Conservation (phyloP, 2,329 filamentous ascomycete genomes). For the Aspergillus ochraceoroseus region DNA sequence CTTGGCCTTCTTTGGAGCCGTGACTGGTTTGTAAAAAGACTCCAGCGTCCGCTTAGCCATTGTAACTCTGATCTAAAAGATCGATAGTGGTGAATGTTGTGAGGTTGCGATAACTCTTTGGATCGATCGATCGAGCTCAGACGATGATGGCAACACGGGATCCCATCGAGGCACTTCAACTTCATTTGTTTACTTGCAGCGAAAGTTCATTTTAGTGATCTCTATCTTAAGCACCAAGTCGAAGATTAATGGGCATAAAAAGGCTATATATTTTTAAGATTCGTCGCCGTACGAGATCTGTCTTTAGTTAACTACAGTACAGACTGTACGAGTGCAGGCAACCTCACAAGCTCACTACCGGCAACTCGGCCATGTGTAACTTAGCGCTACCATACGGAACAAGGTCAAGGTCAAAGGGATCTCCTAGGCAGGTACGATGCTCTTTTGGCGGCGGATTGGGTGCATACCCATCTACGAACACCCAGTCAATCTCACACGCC, state of each 20-base stretch:
- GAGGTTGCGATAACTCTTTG: neutral
- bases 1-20: constrained; percentile 4
- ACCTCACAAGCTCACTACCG: constrained; percentile 18
- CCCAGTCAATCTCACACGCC: constrained; percentile 40
- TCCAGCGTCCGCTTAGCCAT: constrained; percentile 8
- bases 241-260: too few species aligned
- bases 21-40: constrained; percentile 5
- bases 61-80: too few species aligned
- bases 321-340: too few species aligned
- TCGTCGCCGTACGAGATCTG: too few species aligned
- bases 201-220: too few species aligned
- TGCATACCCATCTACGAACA: constrained; percentile 31
- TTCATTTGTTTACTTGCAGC: too few species aligned
- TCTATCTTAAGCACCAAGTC: too few species aligned
- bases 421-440: constrained; percentile 26
- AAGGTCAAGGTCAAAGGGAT: constrained; percentile 36
- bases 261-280: too few species aligned
- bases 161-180: too few species aligned
- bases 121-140: neutral
- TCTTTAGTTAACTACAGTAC: too few species aligned
- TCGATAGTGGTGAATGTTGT: too few species aligned
- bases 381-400: constrained; percentile 48
- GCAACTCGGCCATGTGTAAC: constrained; percentile 46
- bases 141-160: too few species aligned
- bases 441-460: constrained; percentile 35